Evolutionary conservation across 805 yeast species (phyloP), one percentile per base, ranked within the genome.

Genomic region (Wickerhamiella occidentalis): DNA sequence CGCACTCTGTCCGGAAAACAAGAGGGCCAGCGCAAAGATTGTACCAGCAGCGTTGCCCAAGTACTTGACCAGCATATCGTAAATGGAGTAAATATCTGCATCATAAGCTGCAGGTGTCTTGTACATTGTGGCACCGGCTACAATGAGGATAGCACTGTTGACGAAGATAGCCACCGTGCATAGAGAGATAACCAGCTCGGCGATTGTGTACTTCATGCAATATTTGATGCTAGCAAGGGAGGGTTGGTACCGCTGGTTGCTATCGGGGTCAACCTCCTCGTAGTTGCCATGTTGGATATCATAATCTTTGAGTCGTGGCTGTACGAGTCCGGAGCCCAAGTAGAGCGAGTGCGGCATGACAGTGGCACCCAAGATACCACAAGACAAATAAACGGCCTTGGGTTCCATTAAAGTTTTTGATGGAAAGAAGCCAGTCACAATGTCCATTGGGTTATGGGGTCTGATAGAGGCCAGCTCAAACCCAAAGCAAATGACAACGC

Each of bases 311-410:
- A 87, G 68, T 55, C 96, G 74, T 21, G 95, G 84, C 62, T 86
- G 94, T 6, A 86, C 96, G 45, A 87, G 68, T 5, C 92, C 90
- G 0, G 92, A 82, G 1, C 95, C 95, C 50, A 87, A 68, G 58
- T 82, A 85, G 45, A 87, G 68, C 1, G 88, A 80, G 61, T 87
- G 95, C 1, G 96, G 96, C 96, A 87, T 87, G 21, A 87, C 95
- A 0, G 95, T 87, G 9, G 96, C 95, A 21, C 96, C 96, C 48
- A 86, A 70, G 45, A 87, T 84, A 22, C 94, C 95, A 56, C 88
- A 70, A 21, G 90, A 77, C 18, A 85, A 67, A 59, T 80, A 86
- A 25, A 84, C 65, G 0, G 94, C 92, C 59, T 75, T 73, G 59
- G 74, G 77, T 56, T 78, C 79, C 23, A 69, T 65, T 49, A 78